Base-by-base conservation (phyloP, 306 rosid genomes). In the cucumber (Cucumis sativus) region DNA sequence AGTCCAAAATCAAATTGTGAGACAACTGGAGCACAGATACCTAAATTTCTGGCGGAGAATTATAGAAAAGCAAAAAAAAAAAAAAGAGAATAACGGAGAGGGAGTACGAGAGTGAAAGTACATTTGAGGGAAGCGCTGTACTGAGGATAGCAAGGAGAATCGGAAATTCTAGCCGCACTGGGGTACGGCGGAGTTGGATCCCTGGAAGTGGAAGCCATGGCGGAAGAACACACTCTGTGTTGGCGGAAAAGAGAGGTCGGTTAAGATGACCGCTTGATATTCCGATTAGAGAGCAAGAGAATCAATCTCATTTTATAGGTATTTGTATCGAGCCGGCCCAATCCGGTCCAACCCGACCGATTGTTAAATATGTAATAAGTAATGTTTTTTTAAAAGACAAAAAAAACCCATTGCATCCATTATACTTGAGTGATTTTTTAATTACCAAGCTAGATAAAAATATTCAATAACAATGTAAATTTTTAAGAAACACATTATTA, bases 61-160 rank as follows among this genome's bases (percentile, higher is more conserved):
- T 11, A 21, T 12, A 20, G 12, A 21, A 69, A 37, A 45, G n/a
- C 52, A 17, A 4, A 47, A 77, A n/a, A 52, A 77, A n/a, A 52
- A 52, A 47, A 11, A 14, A 6, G 57, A 76, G 14, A 62, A 47
- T 11, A 60, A 45, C n/a, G 69, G 25, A 74, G 8, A 28, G 40
- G 61, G 1, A 20, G 25, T 6, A 10, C 8, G 61, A 43, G 25
- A 66, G 59, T 10, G 39, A 6, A 64, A 79, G 73, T 43, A 93
- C 97, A 93, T 85, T 93, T 91, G 75, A 93, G 91, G 78, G 98
- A 90, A 82, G 97, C 97, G 18, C 91, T 85, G 80, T 93, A 93
- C 58, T 93, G 92, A 84, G 92, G 88, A 90, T 49, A 93, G 77
- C 98, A 93, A 13, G 59, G 88, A 83, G 98, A 93, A 82, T 93